Percentiles rank a stretch among this genome's conserved stretches.
These are phyloP conservation scores for Herpetospermum pedunculosum DNA, from an alignment of 306 rosid species.

Conservation along the genomic window DNA sequence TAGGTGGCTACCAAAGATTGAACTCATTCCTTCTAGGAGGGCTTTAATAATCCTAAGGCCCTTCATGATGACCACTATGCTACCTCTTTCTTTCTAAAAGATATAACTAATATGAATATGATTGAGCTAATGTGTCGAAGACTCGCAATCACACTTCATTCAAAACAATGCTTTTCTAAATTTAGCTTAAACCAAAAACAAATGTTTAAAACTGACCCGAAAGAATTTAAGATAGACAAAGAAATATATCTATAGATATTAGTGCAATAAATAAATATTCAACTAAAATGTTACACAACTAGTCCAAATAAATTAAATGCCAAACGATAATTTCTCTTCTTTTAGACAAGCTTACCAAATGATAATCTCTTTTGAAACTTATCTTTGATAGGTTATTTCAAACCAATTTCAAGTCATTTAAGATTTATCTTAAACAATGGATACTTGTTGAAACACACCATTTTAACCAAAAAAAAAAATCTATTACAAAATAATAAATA, in stretches of 20 bases:
- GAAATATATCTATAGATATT: too few relatives aligned
- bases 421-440: neutral
- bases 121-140: neutral
- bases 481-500: too few relatives aligned
- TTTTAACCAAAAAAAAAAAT: too few relatives aligned
- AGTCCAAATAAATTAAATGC: neutral
- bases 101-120: too few relatives aligned
- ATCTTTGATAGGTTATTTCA: neutral
- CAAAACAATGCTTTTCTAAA: too few relatives aligned
- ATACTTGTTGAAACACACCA: neutral
- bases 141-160: neutral
- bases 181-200: neutral
- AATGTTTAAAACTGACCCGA: neutral
- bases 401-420: neutral
- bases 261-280: neutral
- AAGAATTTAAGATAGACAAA: neutral
- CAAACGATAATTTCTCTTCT: neutral
- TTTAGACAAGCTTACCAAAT: too few relatives aligned
- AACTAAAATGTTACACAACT: neutral
- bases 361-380: neutral
- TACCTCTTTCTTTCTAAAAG: too few relatives aligned
- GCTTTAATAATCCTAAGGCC: too few relatives aligned
- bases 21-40: too few relatives aligned
- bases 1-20: too few relatives aligned
- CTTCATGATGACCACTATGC: too few relatives aligned